Conservation (phyloP, 2,329 filamentous ascomycete genomes). For the Drechmeria coniospora region DNA sequence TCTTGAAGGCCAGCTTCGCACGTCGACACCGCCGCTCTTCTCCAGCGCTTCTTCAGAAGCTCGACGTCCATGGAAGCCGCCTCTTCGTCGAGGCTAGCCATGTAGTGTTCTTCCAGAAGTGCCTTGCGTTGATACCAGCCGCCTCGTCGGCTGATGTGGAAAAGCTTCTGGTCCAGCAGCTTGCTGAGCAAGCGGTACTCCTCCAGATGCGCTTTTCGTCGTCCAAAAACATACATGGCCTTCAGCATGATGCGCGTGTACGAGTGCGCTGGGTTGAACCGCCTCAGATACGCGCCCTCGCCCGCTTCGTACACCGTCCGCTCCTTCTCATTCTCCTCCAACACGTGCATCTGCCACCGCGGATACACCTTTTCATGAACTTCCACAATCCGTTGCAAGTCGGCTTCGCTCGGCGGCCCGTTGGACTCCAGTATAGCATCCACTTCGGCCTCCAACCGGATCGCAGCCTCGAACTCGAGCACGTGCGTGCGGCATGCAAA, state of each 20-base stretch:
- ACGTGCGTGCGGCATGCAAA: constrained; percentile 63
- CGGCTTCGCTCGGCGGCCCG: constrained; percentile 49
- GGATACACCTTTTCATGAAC: constrained; percentile 62
- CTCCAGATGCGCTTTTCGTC: constrained; percentile 62
- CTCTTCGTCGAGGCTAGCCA: constrained; percentile 45
- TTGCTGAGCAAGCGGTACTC: constrained; percentile 64
- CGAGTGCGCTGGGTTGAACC: constrained; percentile 82
- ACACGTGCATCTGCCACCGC: constrained; percentile 61
- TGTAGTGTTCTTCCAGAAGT: constrained; percentile 87
- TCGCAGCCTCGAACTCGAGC: constrained; percentile 77
- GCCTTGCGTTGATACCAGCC: constrained; percentile 95
- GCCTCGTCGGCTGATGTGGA: constrained; percentile 71
- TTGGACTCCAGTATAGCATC: constrained; percentile 72
- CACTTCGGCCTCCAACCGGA: constrained; percentile 66
- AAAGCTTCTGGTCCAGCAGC: constrained; percentile 65
- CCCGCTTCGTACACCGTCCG: constrained; percentile 61
- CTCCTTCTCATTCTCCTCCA: constrained; percentile 66
- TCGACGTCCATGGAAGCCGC: constrained; percentile 22
- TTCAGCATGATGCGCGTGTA: constrained; percentile 92
- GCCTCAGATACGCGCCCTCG: constrained; percentile 76
- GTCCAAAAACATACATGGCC: constrained; percentile 60
- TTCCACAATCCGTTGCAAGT: constrained; percentile 51
- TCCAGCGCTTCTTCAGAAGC: constrained; percentile 69
- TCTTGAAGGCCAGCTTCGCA: constrained; percentile 83
- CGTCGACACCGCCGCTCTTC: constrained; percentile 55